Evolutionary conservation across 106 monocot species (phyloP).

Genomic region (Triglochin maritima): DNA sequence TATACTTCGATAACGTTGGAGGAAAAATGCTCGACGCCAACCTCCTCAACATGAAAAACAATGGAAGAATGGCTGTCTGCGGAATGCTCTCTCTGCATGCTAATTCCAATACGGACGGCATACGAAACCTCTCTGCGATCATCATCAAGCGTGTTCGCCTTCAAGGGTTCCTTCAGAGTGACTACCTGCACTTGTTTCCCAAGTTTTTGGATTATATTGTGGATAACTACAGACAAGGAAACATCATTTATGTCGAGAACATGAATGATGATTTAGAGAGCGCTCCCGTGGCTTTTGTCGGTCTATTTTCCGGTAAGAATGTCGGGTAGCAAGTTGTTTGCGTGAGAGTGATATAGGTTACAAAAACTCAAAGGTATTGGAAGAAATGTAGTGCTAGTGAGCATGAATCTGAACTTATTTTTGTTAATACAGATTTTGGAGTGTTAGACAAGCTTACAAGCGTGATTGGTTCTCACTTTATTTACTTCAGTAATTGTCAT

Average conservation of each 20-base stretch:
- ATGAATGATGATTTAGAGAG: constrained; percentile 54
- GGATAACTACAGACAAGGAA: constrained; percentile 36
- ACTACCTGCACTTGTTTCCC: constrained; percentile 44
- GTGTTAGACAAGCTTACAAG: no score
- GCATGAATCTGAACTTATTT: no score
- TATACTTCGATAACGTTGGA: constrained; percentile 88
- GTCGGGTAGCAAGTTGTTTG: constrained; percentile 61
- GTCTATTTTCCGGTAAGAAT: constrained; percentile 61
- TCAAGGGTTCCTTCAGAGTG: constrained; percentile 55
- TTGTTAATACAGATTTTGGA: no score
- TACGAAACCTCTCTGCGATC: constrained; percentile 35
- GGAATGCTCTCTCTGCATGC: constrained; percentile 60
- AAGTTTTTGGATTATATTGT: constrained; percentile 28
- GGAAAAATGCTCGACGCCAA: constrained; percentile 64
- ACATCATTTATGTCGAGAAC: constrained; percentile 58
- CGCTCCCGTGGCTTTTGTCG: constrained; percentile 51
- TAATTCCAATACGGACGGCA: constrained; percentile 16
- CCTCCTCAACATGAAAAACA: constrained; percentile 53
- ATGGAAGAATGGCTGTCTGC: constrained; percentile 58
- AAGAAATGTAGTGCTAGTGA: no score
- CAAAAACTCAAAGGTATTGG: no score
- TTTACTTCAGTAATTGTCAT: no score
- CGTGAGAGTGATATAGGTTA: background rate
- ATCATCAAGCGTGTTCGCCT: constrained; percentile 34
- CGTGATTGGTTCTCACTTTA: no score